Evolutionary conservation across 371 early-diverging fungal species (phyloP), one percentile per base, ranked within the genome.

Genomic region (Nematocida major): DNA sequence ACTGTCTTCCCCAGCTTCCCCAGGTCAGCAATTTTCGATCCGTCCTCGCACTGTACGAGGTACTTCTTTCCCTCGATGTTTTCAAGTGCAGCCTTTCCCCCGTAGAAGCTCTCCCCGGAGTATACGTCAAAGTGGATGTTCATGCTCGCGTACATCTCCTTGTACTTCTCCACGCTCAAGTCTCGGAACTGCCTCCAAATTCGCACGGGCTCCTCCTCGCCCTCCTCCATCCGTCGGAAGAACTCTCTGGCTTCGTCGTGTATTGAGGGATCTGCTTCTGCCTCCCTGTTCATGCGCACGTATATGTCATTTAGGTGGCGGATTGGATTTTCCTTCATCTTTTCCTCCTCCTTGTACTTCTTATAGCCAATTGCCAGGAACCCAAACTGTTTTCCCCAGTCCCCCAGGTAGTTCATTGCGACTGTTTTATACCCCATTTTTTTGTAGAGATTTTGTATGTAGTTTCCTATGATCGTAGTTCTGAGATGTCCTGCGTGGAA

Each of bases 301-400:
- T 96, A 97, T 1, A 98, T 90, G 38, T 96, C 89, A 79, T 89
- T 95, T 59, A 98, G 84, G 82, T 97, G 95, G 57, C 88, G 88
- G 63, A 96, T 93, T 0, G 96, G 93, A 84, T 97, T 92, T 39
- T 86, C 86, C 54, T 86, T 69, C 20, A 97, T 85, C 82, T 88
- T 81, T 54, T 88, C 87, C 79, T 92, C 90, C 73, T 87, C 85
- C 24, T 95, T 95, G 81, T 89, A 91, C 76, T 89, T 88, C 57
- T 89, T 85, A 82, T 68, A 96, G 20, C 96, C 98, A 42, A 96
- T 87, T 13, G 95, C 94, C 78, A 98, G 86, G 59, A 97, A 85
- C 36, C 89, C 99, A 85, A 94, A 97, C 84, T 97, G 98, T 82
- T 96, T 99, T 54, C 99, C 99, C 99, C 99, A 99, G 85, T 99